Base-by-base conservation (phyloP, 768 basidiomycete genomes). In the Favolaschia claudopus region DNA sequence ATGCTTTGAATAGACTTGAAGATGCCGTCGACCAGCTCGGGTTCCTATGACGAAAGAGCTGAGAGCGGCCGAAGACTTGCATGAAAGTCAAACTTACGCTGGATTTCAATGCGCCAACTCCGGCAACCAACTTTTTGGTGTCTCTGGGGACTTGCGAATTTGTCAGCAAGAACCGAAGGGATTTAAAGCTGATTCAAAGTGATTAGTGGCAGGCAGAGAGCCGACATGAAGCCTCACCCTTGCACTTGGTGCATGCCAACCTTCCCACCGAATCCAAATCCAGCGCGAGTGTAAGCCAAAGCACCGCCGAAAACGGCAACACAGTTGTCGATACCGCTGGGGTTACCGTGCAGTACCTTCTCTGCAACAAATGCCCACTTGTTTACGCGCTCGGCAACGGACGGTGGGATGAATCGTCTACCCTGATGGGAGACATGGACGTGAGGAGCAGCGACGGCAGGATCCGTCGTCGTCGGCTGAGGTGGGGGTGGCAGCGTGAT, bases 281-380 rank as follows among this genome's bases (percentile, higher is more conserved):
- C 88, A 65, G 92, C 79, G 54, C 92, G 86, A 17, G 90, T 92
- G 76, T 96, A 99, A 19, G 89, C 86, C 64, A 99, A 79, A 25
- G 95, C 97, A 44, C 96, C 96, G 19, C 97, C 97, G 69, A 89
- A 92, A 1, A 95, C 91, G 15, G 92, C 84, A 32, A 98, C 93
- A 19, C 95, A 92, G 73, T 99, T 99, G 72, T 99, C 97, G 22
- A 99, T 92, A 9, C 97, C 97, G 67, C 94, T 96, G 3, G 97
- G 97, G 68, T 92, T 99, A 1, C 97, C 97, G 71, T 99, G 97
- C 47, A 98, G 77, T 37, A 99, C 90, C 75, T 99, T 99, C 78
- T 99, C 97, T 12, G 90, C 84, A 48, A 98, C 79, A 75, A 97
- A 99, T 19, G 97, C 95, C 88, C 95, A 98, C 43, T 82, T 81